Percentiles rank a stretch among this genome's conserved stretches.
Conservation (phyloP, 495 filamentous ascomycete genomes). For the Xylaria curta region DNA sequence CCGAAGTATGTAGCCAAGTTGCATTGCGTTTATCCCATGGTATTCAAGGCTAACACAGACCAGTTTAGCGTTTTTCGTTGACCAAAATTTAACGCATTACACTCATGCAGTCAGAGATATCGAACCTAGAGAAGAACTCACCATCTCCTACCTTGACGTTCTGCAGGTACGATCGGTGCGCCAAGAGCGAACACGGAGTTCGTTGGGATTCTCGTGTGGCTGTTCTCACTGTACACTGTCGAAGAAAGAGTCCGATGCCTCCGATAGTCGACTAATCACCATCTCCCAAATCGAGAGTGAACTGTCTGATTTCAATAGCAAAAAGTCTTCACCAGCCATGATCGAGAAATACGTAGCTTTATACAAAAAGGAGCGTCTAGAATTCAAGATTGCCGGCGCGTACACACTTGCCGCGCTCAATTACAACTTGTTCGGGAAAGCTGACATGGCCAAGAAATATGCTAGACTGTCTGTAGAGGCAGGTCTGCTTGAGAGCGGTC, state of each 20-base stretch:
- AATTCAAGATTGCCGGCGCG: constrained; percentile 37
- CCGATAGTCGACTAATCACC: constrained; percentile 36
- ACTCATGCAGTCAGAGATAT: constrained; percentile 40
- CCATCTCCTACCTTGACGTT: constrained; percentile 40
- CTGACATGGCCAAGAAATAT: constrained; percentile 36
- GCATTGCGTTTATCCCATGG: background rate
- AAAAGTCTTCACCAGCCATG: constrained; percentile 33
- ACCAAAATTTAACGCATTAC: constrained; percentile 33
- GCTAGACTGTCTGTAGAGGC: constrained; percentile 40
- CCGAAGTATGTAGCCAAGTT: constrained; percentile 30
- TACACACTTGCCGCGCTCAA: constrained; percentile 49
- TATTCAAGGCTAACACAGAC: background rate
- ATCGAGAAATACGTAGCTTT: constrained; percentile 42
- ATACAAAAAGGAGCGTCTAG: constrained; percentile 38
- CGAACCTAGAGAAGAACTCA: constrained; percentile 42
- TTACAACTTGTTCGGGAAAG: constrained; percentile 44
- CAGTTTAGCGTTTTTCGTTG: constrained; percentile 44
- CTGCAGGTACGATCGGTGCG: constrained; percentile 33
- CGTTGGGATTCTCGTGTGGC: constrained; percentile 21
- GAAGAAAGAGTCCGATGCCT: constrained; percentile 26
- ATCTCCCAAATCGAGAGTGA: constrained; percentile 35
- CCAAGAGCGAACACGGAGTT: constrained; percentile 14
- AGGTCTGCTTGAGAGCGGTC: constrained; percentile 38
- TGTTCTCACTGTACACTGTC: constrained; percentile 15
- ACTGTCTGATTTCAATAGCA: constrained; percentile 41